phyloP scores from a whole-genome alignment of 352 stramenopile species.

The Blastocystis sp. region DNA sequence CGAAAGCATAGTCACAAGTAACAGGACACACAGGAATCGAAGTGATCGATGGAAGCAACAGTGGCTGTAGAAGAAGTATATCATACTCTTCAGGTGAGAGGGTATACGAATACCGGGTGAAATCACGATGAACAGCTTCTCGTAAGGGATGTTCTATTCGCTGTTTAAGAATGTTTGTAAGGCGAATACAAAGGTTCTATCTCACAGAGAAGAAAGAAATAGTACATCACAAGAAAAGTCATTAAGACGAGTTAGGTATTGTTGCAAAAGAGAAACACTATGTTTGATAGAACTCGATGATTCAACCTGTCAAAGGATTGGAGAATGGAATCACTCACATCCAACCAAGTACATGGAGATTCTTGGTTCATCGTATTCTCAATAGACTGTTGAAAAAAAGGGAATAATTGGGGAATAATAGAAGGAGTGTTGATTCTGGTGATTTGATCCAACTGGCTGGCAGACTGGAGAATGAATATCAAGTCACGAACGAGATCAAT shows the following conservation, averaged over 20 bases:
- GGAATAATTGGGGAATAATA: neutral
- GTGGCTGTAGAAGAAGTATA: neutral
- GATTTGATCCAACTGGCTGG: neutral
- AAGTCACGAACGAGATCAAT: neutral
- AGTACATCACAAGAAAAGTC: too few relatives aligned
- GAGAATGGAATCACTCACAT: neutral
- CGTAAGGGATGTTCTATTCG: neutral
- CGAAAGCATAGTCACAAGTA: neutral
- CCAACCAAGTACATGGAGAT: neutral
- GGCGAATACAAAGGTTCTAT: neutral
- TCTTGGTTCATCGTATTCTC: neutral
- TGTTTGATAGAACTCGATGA: neutral
- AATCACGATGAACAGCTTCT: neutral
- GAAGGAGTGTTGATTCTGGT: neutral
- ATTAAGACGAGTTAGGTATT: neutral
- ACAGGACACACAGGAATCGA: neutral
- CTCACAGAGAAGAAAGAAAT: neutral
- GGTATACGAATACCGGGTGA: neutral
- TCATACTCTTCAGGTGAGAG: conserved; percentile 18
- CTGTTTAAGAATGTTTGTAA: neutral
- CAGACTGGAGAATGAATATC: neutral
- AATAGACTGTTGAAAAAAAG: neutral
- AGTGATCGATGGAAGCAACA: neutral
- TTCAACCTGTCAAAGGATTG: conserved; percentile 3
- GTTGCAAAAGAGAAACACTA: neutral